Evolutionary conservation across 129 eudicot species (phyloP), one percentile per base, ranked within the genome.

Genomic region (Artemisia argyi): DNA sequence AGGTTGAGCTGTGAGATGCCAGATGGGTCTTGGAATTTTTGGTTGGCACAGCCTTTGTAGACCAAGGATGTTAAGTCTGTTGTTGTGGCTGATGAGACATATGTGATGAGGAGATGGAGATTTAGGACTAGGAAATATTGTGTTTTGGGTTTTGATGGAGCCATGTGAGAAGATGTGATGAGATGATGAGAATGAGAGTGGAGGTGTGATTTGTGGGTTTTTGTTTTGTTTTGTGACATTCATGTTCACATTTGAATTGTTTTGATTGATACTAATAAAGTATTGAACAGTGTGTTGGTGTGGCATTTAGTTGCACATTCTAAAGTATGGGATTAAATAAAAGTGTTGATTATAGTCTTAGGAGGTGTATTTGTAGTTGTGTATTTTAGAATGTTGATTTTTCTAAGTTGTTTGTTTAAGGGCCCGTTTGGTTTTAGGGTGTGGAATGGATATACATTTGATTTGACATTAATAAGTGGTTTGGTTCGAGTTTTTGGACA

Each of bases 31-130:
- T 69, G 84, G 70, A 92, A 87, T 18, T 78, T 82, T 26, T 87
- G 90, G 74, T 85, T 78, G 0, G 98, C 95, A 77, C 96, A 92
- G 63, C 98, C 98, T 83, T 83, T 92, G 91, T 68, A 92, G 14
- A 92, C 65, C 46, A 89, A 56, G 51, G 55, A 71, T 24, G 83
- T 83, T 18, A 77, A 75, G 76, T 80, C 65, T 59, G 87, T 68
- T 56, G 61, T 68, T 26, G n/a, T n/a, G n/a, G 65, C 65, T 60
- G 39, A 24, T 12, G 15, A 1, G 13, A 42, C 15, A 35, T 35
- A 35, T 39, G 11, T n/a, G 61, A 68, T 12, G 24, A 58, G 42
- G 68, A 75, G n/a, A n/a, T n/a, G n/a, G n/a, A n/a, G 7, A 16
- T 39, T 59, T 68, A 48, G 1, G 65, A 46, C 46, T 39, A 63